phyloP scores from a whole-genome alignment of 208 protist genomes.

The Jaenimonas drosophilae region DNA sequence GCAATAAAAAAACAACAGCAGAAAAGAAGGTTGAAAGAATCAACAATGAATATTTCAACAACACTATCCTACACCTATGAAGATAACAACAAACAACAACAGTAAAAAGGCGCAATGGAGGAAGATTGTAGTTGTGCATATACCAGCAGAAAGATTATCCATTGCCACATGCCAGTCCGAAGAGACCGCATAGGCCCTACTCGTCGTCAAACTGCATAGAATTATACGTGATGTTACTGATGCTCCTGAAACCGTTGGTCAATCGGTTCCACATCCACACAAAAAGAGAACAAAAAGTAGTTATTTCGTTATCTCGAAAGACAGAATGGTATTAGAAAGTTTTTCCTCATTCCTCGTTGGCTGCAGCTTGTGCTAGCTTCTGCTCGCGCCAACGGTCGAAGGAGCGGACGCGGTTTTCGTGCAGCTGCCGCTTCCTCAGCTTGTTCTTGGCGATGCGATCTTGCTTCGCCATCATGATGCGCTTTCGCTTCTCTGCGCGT shows the following conservation, averaged over 20 bases:
- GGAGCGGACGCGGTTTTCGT: constrained; percentile 51
- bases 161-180: too few relatives aligned
- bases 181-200: too few relatives aligned
- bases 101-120: too few relatives aligned
- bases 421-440: constrained; percentile 66
- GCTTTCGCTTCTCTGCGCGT: constrained; percentile 67
- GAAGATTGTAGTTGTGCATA: too few relatives aligned
- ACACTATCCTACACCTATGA: too few relatives aligned
- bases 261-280: background rate
- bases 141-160: too few relatives aligned
- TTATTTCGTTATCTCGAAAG: background rate
- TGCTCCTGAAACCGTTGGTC: background rate
- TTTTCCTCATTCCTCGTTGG: background rate
- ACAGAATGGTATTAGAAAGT: constrained; percentile 1
- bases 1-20: too few relatives aligned
- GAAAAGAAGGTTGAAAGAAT: too few relatives aligned
- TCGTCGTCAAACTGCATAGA: too few relatives aligned
- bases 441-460: constrained; percentile 83
- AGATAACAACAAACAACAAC: too few relatives aligned
- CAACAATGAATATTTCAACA: too few relatives aligned
- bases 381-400: constrained; percentile 75
- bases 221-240: too few relatives aligned
- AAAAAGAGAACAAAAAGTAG: background rate
- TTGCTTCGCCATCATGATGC: constrained; percentile 75
- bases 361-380: constrained; percentile 45